Percentiles rank a stretch among this genome's conserved stretches.
phyloP scores from a whole-genome alignment of 2,329 filamentous ascomycete genomes.

The Clathrospora elynae region DNA sequence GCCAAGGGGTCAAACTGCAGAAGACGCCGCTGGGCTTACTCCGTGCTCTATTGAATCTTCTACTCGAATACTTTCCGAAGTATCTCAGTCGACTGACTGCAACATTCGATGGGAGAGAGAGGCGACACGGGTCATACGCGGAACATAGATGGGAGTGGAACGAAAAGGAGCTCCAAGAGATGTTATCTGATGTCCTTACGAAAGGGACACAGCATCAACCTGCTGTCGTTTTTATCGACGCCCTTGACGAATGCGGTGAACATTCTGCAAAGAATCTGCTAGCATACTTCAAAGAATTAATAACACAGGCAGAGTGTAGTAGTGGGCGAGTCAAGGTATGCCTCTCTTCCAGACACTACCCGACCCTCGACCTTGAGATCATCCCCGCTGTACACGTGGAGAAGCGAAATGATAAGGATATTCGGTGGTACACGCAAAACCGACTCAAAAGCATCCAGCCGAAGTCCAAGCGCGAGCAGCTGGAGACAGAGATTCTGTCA shows the following conservation, averaged over 20 bases:
- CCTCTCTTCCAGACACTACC: constrained; percentile 57
- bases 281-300: constrained; percentile 13
- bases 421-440: constrained; percentile 20
- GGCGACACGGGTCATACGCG: constrained; percentile 10
- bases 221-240: constrained; percentile 19
- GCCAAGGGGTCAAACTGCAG: constrained; percentile 20
- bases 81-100: constrained; percentile 14
- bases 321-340: constrained; percentile 42
- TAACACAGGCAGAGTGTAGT: constrained; percentile 10
- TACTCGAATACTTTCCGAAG: constrained; percentile 13
- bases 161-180: constrained; percentile 17
- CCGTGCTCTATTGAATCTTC: constrained; percentile 19
- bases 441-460: constrained; percentile 9
- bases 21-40: constrained; percentile 21
- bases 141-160: constrained; percentile 19
- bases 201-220: constrained; percentile 7
- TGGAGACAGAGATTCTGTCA: constrained; percentile 8
- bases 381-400: constrained; percentile 38
- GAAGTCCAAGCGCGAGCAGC: constrained; percentile 9
- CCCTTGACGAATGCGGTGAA: constrained; percentile 20
- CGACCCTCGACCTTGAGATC: constrained; percentile 44
- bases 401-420: constrained; percentile 43
- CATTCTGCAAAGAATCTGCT: constrained; percentile 14
- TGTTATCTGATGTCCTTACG: constrained; percentile 13
- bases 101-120: constrained; percentile 16